Conservation (phyloP, 768 basidiomycete species). For the Lentinula guzmanii region DNA sequence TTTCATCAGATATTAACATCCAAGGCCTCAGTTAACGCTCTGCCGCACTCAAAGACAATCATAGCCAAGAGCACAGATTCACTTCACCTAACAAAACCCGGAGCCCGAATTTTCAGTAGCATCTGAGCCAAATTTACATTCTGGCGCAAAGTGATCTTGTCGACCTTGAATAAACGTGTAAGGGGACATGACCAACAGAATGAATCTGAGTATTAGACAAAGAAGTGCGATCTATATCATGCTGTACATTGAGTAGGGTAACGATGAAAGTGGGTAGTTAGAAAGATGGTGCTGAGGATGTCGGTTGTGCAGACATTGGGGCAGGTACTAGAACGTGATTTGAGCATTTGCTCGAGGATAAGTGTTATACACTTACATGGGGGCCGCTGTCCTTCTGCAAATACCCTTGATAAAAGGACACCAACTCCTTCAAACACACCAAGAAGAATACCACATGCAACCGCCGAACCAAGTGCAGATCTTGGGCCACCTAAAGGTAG, state of each 20-base stretch:
- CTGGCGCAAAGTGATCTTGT: too few species aligned
- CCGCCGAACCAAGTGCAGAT: conserved; percentile 86
- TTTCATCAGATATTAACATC: too few species aligned
- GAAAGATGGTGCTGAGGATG: conserved; percentile 31
- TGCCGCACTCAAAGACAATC: too few species aligned
- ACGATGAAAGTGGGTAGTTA: neutral
- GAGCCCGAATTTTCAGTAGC: too few species aligned
- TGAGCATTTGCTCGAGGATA: conserved; percentile 8
- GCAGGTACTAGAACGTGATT: conserved; percentile 38
- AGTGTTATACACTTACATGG: conserved; percentile 47
- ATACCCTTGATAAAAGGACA: conserved; percentile 83
- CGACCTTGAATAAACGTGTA: neutral
- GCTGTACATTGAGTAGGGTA: neutral
- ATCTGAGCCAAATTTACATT: too few species aligned
- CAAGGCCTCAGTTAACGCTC: too few species aligned
- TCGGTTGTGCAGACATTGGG: conserved; percentile 45
- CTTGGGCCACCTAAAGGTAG: conserved; percentile 74
- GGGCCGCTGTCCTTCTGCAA: conserved; percentile 77
- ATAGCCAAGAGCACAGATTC: too few species aligned
- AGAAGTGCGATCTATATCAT: neutral
- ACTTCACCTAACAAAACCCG: too few species aligned
- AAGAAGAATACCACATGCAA: conserved; percentile 93
- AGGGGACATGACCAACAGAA: neutral
- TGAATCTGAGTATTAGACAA: neutral
- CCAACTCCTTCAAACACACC: conserved; percentile 96